Evolutionary conservation across 495 filamentous ascomycete genomes (phyloP).

Genomic region (Aspergillus olivimuriae): DNA sequence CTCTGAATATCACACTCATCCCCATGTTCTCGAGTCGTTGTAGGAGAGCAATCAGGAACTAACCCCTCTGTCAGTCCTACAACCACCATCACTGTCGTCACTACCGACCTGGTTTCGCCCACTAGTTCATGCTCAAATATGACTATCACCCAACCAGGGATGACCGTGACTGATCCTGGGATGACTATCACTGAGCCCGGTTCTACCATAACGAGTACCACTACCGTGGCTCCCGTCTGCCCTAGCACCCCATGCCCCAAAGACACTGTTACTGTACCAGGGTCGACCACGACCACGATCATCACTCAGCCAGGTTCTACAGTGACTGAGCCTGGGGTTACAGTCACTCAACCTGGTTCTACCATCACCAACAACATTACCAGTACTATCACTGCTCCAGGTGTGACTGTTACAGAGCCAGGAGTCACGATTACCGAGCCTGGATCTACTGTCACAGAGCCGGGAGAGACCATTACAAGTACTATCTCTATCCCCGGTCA

Average conservation of each 20-base stretch:
- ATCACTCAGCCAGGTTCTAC: neutral
- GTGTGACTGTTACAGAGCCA: neutral
- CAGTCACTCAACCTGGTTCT: neutral
- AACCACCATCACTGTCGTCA: constrained; percentile 1
- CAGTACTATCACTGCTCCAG: neutral
- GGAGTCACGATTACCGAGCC: constrained; percentile 1
- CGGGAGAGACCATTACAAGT: neutral
- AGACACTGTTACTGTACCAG: neutral
- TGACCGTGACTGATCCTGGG: neutral
- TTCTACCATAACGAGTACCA: too few relatives aligned
- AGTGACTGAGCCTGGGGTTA: neutral
- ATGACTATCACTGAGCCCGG: neutral
- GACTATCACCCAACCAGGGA: neutral
- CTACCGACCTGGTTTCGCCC: neutral
- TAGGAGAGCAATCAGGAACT: too few relatives aligned
- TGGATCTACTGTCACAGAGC: neutral
- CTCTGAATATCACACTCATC: too few relatives aligned
- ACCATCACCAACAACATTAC: neutral
- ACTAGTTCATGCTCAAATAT: neutral
- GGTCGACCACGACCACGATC: neutral
- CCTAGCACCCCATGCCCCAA: too few relatives aligned
- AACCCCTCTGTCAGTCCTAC: constrained; percentile 1
- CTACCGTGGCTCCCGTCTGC: too few relatives aligned
- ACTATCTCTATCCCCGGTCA: neutral
- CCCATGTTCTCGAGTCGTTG: too few relatives aligned